Conservation (phyloP, 2,329 filamentous ascomycete species). For the Plenodomus lindquistii region DNA sequence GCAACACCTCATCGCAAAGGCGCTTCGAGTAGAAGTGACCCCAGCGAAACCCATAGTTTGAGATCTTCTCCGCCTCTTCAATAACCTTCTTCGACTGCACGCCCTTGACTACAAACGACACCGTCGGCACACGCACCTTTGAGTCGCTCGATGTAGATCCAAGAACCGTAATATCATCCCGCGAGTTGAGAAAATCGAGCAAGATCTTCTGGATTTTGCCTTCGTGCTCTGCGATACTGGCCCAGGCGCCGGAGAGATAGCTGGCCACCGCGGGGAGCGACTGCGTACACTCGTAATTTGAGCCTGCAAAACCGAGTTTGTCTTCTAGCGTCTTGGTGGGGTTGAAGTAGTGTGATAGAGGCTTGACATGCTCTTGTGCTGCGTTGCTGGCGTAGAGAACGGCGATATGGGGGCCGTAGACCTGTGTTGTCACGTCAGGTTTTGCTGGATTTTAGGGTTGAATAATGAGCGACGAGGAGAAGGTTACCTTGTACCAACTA, state of each 20-base stretch:
- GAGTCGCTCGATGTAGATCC: slow-evolving; percentile 58
- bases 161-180: slow-evolving; percentile 60
- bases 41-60: slow-evolving; percentile 66
- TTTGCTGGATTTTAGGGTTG: too few relatives aligned
- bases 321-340: slow-evolving; percentile 61
- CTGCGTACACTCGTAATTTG: slow-evolving; percentile 71
- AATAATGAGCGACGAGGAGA: too few relatives aligned
- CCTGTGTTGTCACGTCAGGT: slow-evolving; percentile 40
- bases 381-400: slow-evolving; percentile 67
- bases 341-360: slow-evolving; percentile 72
- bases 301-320: slow-evolving; percentile 69
- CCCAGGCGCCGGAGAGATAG: slow-evolving; percentile 58
- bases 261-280: slow-evolving; percentile 63
- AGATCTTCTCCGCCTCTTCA: slow-evolving; percentile 62
- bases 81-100: slow-evolving; percentile 62
- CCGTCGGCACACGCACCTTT: slow-evolving; percentile 61
- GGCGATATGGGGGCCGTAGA: slow-evolving; percentile 76
- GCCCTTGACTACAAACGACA: slow-evolving; percentile 68
- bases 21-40: slow-evolving; percentile 72
- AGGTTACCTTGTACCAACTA: slow-evolving; percentile 71
- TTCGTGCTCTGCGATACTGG: slow-evolving; percentile 62
- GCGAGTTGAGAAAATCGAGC: slow-evolving; percentile 60
- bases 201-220: slow-evolving; percentile 61
- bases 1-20: slow-evolving; percentile 62
- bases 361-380: slow-evolving; percentile 60